phyloP scores from a whole-genome alignment of 805 yeast genomes.

The Blastobotrys muscicola region DNA sequence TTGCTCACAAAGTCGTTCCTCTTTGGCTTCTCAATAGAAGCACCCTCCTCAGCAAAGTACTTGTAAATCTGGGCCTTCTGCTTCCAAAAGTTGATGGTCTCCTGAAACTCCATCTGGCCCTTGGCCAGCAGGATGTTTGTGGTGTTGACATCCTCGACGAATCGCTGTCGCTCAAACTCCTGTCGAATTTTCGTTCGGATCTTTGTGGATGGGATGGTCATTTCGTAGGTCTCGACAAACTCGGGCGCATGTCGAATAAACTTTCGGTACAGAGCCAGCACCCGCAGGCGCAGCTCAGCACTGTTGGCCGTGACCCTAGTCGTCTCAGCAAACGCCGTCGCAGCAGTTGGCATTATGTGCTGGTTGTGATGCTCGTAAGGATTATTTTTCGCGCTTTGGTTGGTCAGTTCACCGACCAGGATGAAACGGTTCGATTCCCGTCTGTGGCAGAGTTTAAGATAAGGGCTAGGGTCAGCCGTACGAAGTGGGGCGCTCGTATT shows the following conservation, averaged over 20 bases:
- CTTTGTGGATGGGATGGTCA: constrained; percentile 57
- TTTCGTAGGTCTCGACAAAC: constrained; percentile 36
- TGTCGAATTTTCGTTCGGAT: constrained; percentile 80
- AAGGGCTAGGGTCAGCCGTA: too few species aligned
- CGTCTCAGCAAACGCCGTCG: constrained; percentile 80
- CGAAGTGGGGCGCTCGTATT: too few species aligned
- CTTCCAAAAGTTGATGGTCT: constrained; percentile 81
- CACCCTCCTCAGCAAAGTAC: constrained; percentile 62
- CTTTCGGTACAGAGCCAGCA: constrained; percentile 62
- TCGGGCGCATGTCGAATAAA: constrained; percentile 42
- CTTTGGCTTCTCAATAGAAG: constrained; percentile 41
- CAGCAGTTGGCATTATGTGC: constrained; percentile 45
- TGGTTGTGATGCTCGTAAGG: neutral
- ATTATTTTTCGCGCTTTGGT: constrained; percentile 2
- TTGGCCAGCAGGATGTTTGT: constrained; percentile 64
- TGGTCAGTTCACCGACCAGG: neutral
- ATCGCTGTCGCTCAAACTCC: constrained; percentile 80
- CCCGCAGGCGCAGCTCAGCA: constrained; percentile 53
- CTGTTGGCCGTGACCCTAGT: constrained; percentile 55
- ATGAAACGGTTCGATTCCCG: too few species aligned
- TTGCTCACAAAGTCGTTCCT: constrained; percentile 59
- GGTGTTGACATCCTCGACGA: constrained; percentile 54
- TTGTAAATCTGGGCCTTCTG: constrained; percentile 78
- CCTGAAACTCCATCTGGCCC: constrained; percentile 89
- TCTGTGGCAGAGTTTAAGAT: too few species aligned